These are phyloP conservation scores for Cucurbita pepo DNA, from an alignment of 306 rosid genomes.

Conservation along the genomic window DNA sequence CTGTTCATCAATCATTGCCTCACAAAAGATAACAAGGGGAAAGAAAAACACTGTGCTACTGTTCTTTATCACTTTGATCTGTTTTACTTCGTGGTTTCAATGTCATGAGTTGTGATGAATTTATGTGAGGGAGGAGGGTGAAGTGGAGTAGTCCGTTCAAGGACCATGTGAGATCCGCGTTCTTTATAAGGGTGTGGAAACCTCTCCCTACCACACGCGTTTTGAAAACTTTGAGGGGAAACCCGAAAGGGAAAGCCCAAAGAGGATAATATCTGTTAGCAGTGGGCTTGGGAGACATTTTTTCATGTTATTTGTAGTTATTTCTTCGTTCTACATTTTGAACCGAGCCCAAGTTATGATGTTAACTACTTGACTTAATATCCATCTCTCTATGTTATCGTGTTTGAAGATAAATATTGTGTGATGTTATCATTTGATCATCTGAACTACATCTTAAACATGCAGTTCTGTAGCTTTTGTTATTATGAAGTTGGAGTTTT, in stretches of 20 bases:
- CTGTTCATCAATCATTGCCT: background rate
- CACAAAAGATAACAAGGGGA: background rate
- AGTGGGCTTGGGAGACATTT: background rate
- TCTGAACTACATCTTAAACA: background rate
- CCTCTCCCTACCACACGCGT: no score
- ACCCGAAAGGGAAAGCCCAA: no score
- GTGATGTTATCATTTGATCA: background rate
- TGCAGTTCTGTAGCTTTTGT: background rate
- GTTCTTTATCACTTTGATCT: background rate
- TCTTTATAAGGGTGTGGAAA: no score
- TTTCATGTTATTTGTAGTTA: background rate
- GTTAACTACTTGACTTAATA: background rate
- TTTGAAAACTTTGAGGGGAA: no score
- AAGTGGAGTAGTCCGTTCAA: slow-evolving; percentile 9
- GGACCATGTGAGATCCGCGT: background rate
- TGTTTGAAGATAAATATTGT: background rate
- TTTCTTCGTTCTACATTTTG: background rate
- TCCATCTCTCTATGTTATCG: background rate
- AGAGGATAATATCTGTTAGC: no score
- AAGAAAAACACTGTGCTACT: background rate
- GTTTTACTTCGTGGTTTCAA: background rate
- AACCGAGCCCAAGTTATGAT: background rate
- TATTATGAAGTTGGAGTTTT: background rate
- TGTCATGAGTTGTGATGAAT: slow-evolving; percentile 2
- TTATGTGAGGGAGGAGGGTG: slow-evolving; percentile 1